Base-by-base conservation (phyloP, 305 asterid species). In the Fraxinus floribunda region DNA sequence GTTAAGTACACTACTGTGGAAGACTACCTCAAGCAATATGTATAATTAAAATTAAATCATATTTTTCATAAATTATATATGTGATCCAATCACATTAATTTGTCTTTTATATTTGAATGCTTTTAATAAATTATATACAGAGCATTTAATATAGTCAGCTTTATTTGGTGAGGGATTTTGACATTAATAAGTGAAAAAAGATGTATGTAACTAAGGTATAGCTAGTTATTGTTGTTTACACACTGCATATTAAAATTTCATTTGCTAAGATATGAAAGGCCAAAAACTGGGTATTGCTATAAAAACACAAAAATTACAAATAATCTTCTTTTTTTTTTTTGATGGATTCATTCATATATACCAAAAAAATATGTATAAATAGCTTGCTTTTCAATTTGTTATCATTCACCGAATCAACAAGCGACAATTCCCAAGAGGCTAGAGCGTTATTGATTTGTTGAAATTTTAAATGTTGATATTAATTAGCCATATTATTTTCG, bases 1-100 rank as follows among this genome's bases (percentile, higher is more conserved):
- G 88, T 90, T 49, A 68, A 86, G 11, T 90, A 90, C 55, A 87
- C 90, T 3, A 78, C 88, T 0, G 84, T 79, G 2, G 84, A 89
- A 60, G 82, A 87, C 4, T 87, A 83, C 62, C 90, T 91, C 68
- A 88, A 87, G 49, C 90, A 89, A 32, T 89, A 88, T 32, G 68
- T 89, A 1, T 90, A 82, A 44, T 29, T 35, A 29, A n/a, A 16
- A 20, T 52, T 52, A 52, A 52, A 16, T 52, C 18, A 52, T 16
- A 46, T 13, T 13, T 16, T 7, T 4, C 1, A 49, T 15, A 15
- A 49, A 49, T 44, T 11, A 44, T 44, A 44, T 44, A 11, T 44
- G 55, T 46, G 57, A 13, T 3, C 18, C 60, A 13, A 49, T 16
- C n/a, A 13, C 18, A 46, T 46, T 49, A 15, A 49, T 49, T 15